Conservation (phyloP, 1,139 yeast genomes). For the Hansenula anomala region DNA sequence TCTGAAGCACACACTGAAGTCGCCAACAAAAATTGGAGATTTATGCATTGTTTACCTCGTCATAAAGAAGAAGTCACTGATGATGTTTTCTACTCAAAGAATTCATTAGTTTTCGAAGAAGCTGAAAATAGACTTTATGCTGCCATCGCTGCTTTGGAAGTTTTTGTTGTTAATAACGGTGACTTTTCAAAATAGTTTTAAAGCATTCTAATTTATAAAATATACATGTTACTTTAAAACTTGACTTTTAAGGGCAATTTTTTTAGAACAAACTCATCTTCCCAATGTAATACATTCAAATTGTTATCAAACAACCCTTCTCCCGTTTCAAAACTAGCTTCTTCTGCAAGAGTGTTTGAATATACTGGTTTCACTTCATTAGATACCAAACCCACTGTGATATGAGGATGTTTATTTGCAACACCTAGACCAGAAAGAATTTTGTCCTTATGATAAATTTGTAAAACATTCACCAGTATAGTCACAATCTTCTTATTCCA, state of each 20-base stretch:
- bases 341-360: slow-evolving; percentile 38
- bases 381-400: slow-evolving; percentile 66
- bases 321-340: slow-evolving; percentile 7
- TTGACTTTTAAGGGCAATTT: slow-evolving; percentile 12
- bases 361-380: slow-evolving; percentile 45
- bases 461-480: slow-evolving; percentile 41
- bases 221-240: slow-evolving; percentile 5
- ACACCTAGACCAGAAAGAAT: too few relatives aligned
- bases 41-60: slow-evolving; percentile 97
- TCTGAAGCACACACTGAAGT: slow-evolving; percentile 56
- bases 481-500: slow-evolving; percentile 55
- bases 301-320: slow-evolving; percentile 13
- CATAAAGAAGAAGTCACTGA: slow-evolving; percentile 92
- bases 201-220: slow-evolving; percentile 6
- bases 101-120: slow-evolving; percentile 86
- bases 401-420: slow-evolving; percentile 54
- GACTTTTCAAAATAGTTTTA: slow-evolving; percentile 28
- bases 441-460: slow-evolving; percentile 27
- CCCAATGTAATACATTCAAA: slow-evolving; percentile 18
- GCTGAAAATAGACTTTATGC: slow-evolving; percentile 96
- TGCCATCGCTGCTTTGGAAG: slow-evolving; percentile 91
- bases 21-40: slow-evolving; percentile 70
- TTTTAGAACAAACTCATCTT: slow-evolving; percentile 7
- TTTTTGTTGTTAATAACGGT: slow-evolving; percentile 82
- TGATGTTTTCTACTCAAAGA: slow-evolving; percentile 81